Base-by-base conservation (phyloP, 768 basidiomycete genomes). In the Porphyrellus cyaneotinctus region DNA sequence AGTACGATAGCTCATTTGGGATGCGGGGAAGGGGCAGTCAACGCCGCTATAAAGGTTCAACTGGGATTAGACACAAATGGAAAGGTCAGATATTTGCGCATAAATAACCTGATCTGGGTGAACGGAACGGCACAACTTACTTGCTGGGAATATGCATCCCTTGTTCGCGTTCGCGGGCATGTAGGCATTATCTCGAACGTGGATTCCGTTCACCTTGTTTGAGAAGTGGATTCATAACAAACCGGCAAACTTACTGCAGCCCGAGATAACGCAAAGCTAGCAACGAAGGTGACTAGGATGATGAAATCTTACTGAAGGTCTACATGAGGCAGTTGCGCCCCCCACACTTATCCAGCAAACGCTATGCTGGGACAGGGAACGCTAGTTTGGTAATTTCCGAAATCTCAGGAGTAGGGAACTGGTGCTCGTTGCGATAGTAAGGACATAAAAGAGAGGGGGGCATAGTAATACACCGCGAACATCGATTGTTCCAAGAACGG, bases 401-500 rank as follows among this genome's bases (percentile, higher is more conserved):
- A 13, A 80, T 68, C 5, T 78, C 80, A 1, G 78, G 78, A 0
- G 77, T 78, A 31, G 80, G 68, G 64, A 81, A 79, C n/a, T 3
- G 75, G 71, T 3, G 78, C 72, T n/a, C 73, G 70, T n/a, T 65
- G 64, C 4, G 70, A 70, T 13, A 72, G 71, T n/a, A 80, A 71
- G n/a, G 1, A 76, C 76, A 56, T 80, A 78, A 56, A 81, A 81
- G 13, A 79, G 66, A 10, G 75, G 0, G 79, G 79, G 0, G 77
- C 78, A 49, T 76, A 77, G n/a, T n/a, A n/a, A 60, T 75, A 62
- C 14, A 57, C 44, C 20, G 68, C 64, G 26, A 2, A 53, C 63
- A 58, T 68, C 64, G 36, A 69, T 63, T 66, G 14, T 4, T 42
- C 33, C 50, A 43, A 31, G n/a, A 37, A 22, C 7, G 15, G 20